Percentiles rank a stretch among this genome's conserved stretches.
phyloP scores from a whole-genome alignment of 2,329 filamentous ascomycete genomes.

The Fusarium oligoseptatum region DNA sequence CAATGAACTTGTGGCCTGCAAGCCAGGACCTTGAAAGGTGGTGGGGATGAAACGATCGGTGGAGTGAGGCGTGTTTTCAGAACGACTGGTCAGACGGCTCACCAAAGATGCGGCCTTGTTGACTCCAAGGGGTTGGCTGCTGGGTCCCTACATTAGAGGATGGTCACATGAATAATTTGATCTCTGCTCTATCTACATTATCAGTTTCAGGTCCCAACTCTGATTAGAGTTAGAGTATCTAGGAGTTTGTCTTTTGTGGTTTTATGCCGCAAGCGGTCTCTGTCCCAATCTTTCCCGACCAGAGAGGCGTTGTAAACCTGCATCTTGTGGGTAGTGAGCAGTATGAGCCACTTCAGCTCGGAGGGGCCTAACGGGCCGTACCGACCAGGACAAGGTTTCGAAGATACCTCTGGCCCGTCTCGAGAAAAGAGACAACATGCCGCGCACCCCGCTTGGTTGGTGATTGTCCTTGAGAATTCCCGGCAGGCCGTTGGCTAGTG shows the following conservation, averaged over 20 bases:
- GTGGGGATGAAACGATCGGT: neutral
- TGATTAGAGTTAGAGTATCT: neutral
- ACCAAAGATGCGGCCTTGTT: neutral
- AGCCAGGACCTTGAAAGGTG: neutral
- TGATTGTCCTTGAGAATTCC: neutral
- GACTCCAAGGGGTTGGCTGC: neutral
- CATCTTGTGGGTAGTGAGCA: neutral
- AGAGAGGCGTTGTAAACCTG: neutral
- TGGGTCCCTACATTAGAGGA: neutral
- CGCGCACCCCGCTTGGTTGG: neutral
- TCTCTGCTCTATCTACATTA: neutral
- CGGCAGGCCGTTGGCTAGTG: neutral
- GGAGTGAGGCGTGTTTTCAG: neutral
- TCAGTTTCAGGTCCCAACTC: neutral
- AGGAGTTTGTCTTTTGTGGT: neutral
- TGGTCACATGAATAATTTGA: neutral
- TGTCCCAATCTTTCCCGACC: neutral
- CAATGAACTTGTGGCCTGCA: neutral
- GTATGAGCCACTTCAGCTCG: neutral
- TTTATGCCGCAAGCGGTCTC: neutral
- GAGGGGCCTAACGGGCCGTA: neutral
- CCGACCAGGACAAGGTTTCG: neutral
- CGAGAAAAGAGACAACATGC: neutral
- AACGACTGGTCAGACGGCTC: neutral
- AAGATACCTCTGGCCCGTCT: neutral